These are phyloP conservation scores for Canna indica DNA, from an alignment of 176 grass and related monocot genomes.

Conservation along the genomic window DNA sequence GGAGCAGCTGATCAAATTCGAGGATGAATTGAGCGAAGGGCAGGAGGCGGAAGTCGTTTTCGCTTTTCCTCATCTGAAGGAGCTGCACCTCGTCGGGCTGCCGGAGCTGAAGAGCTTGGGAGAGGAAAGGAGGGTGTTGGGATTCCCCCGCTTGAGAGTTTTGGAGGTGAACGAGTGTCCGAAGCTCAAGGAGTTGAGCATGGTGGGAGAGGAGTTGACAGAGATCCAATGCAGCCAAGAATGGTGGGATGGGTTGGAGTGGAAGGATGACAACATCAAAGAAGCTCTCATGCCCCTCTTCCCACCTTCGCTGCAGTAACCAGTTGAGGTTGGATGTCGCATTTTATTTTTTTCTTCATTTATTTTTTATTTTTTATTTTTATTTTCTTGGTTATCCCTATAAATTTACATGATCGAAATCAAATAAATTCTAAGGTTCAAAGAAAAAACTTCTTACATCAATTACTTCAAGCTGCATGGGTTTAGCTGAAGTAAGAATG, in stretches of 20 bases:
- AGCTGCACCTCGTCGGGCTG: neutral
- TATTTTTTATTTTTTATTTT: too few species aligned
- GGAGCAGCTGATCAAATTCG: neutral
- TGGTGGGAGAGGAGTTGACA: neutral
- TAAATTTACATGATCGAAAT: too few species aligned
- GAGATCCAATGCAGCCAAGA: neutral
- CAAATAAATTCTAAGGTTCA: too few species aligned
- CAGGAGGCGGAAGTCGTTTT: neutral
- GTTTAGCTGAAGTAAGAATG: too few species aligned
- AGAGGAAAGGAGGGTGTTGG: neutral
- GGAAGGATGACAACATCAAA: neutral
- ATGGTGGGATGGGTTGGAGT: neutral
- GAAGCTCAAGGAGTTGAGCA: neutral
- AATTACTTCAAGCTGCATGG: too few species aligned
- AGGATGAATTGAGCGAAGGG: neutral
- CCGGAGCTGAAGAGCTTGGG: neutral
- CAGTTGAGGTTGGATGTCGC: neutral
- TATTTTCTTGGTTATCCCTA: too few species aligned
- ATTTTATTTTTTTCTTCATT: too few species aligned
- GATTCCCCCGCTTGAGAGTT: constrained; percentile 2
- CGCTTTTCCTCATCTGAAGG: neutral
- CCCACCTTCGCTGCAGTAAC: neutral
- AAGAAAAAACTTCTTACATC: too few species aligned
- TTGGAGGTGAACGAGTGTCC: neutral
- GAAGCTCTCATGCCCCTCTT: neutral